Evolutionary conservation across 805 yeast genomes (phyloP).

Genomic region (Metschnikowia anglica): DNA sequence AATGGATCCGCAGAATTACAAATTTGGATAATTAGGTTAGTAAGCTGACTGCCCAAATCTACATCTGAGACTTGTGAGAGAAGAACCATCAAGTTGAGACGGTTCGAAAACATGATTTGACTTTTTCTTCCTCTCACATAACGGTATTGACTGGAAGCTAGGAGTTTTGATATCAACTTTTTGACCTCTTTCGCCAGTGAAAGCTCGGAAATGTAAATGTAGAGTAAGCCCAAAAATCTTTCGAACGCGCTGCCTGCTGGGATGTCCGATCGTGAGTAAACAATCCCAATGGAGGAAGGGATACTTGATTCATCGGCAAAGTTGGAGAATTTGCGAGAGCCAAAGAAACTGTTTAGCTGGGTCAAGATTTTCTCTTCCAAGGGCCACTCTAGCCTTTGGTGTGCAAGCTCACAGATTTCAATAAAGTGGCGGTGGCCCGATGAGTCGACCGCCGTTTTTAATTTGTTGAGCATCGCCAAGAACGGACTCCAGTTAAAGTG

Average conservation of each 20-base stretch:
- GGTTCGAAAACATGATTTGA: constrained; percentile 35
- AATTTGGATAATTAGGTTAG: constrained; percentile 27
- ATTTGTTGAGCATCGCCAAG: constrained; percentile 22
- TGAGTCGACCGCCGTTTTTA: constrained; percentile 19
- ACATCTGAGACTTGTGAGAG: constrained; percentile 36
- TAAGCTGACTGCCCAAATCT: constrained; percentile 32
- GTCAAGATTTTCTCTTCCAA: constrained; percentile 35
- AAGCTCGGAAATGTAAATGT: constrained; percentile 32
- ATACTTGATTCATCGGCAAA: constrained; percentile 34
- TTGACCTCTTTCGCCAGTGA: constrained; percentile 25
- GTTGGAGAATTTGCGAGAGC: constrained; percentile 35
- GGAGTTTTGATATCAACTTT: constrained; percentile 35
- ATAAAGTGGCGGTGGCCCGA: constrained; percentile 26
- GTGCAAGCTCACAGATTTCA: constrained; percentile 28
- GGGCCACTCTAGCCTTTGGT: constrained; percentile 30
- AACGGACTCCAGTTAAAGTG: constrained; percentile 28
- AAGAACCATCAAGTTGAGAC: constrained; percentile 37
- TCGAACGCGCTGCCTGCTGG: constrained; percentile 33
- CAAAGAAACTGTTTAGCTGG: constrained; percentile 30
- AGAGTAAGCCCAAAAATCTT: constrained; percentile 36
- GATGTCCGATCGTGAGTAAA: constrained; percentile 29
- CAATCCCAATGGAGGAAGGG: constrained; percentile 25
- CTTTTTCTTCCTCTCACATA: constrained; percentile 29
- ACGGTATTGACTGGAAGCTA: constrained; percentile 38
- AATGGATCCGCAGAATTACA: constrained; percentile 24